phyloP scores from a whole-genome alignment of 768 basidiomycete species.

The Boletus rubropictus region DNA sequence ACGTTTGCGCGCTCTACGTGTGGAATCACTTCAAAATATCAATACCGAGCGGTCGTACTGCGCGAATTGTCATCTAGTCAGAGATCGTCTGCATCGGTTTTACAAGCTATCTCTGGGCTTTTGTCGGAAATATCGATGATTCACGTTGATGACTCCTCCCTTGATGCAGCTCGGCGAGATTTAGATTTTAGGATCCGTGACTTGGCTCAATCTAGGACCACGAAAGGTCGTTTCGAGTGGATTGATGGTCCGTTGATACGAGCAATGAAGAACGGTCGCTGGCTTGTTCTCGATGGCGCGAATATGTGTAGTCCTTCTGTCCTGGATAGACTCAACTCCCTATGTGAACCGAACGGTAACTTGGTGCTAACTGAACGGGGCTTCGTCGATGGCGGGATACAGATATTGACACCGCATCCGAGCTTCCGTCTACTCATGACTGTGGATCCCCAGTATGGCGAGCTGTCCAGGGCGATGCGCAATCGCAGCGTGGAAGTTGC shows the following conservation, averaged over 20 bases:
- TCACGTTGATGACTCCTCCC: conserved; percentile 4
- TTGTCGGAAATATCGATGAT: conserved; percentile 26
- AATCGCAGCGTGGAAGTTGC: conserved; percentile 91
- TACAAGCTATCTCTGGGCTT: conserved; percentile 25
- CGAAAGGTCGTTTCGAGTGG: conserved; percentile 78
- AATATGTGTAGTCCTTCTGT: conserved; percentile 95
- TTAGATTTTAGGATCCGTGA: conserved; percentile 21
- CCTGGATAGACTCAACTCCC: conserved; percentile 91
- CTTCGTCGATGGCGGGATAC: conserved; percentile 66
- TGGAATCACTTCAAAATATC: conserved; percentile 19
- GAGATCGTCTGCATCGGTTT: conserved; percentile 15
- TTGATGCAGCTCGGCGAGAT: conserved; percentile 10
- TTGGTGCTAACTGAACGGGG: conserved; percentile 90
- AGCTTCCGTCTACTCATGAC: conserved; percentile 93
- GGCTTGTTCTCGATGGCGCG: conserved; percentile 88
- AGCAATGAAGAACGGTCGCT: conserved; percentile 82
- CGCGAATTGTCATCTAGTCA: conserved; percentile 15
- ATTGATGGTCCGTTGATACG: conserved; percentile 85
- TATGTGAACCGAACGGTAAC: conserved; percentile 82
- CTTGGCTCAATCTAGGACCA: conserved; percentile 21
- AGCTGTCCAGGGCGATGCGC: conserved; percentile 96
- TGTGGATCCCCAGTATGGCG: conserved; percentile 85
- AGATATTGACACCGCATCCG: conserved; percentile 75
- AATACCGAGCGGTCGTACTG: conserved; percentile 8
- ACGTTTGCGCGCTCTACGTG: conserved; percentile 32